Base-by-base conservation (phyloP, 2,329 filamentous ascomycete species). In the Penicillium crustosum region DNA sequence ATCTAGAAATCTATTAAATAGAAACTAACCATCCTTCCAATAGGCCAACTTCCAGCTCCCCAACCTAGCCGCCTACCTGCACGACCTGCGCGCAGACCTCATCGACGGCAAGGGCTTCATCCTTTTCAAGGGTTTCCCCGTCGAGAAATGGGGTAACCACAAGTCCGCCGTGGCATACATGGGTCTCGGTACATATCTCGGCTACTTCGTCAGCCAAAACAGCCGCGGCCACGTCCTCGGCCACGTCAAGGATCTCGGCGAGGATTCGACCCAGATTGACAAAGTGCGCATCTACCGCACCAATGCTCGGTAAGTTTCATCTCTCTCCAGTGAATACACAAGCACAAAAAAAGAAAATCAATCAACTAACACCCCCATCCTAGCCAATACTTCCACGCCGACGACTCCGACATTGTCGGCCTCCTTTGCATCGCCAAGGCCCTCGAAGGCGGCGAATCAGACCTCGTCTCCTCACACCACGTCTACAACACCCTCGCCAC, bases 161-260 rank as follows among this genome's bases (percentile, higher is more conserved):
- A 96, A 96, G 78, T 90, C 86, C 12, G 91, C 91, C 8, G 86
- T 91, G 12, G 91, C 89, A n/a, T 96, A 95, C 77, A 93, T 96
- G 88, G 92, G 92, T 4, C 82, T 96, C 2, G 88, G 90, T 41
- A 90, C 89, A 6, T 88, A 96, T 73, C 82, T 96, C 10, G 91
- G 92, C 58, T 94, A 95, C 79, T 93, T 94, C 62, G 86, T 96
- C 41, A 90, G 86, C 25, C 92, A 96, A 70, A 96, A 96, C 77
- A 87, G 88, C 19, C 85, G 86, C 19, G 91, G 91, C 44, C 91
- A 95, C 75, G 89, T 95, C 10, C 83, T 96, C 1, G 91, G 91
- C 8, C 91, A 96, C 73, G 91, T 95, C 67, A 93, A 95, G 77
- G 91, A 95, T 75, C 83, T 94, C 4, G 90, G 90, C 45, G 91